These are phyloP conservation scores for Elaeagnus macrophylla DNA, from an alignment of 306 rosid species.

Conservation along the genomic window DNA sequence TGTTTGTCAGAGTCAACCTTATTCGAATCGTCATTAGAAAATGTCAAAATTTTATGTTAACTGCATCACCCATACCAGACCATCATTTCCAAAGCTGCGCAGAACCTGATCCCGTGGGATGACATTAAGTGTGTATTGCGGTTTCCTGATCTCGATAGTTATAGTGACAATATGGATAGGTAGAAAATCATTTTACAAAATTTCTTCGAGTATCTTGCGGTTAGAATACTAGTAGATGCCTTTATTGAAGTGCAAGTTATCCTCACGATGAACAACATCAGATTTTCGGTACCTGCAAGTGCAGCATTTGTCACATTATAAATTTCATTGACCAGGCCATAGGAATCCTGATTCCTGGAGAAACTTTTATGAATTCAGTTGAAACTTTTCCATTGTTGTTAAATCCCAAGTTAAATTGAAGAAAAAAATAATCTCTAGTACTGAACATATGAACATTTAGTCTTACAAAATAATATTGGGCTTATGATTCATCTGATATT, in stretches of 20 bases:
- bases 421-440: not conserved
- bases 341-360: not conserved
- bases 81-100: conserved; percentile 47
- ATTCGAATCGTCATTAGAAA: conserved; percentile 34
- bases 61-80: conserved; percentile 55
- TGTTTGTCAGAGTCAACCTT: conserved; percentile 36
- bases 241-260: conserved; percentile 44
- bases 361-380: too few relatives aligned
- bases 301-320: too few relatives aligned
- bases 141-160: conserved; percentile 57
- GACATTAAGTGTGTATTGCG: conserved; percentile 53
- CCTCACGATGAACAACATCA: conserved; percentile 66
- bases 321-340: too few relatives aligned
- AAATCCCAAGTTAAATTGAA: not conserved
- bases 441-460: not conserved
- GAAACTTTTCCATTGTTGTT: not conserved
- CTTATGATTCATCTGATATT: not conserved
- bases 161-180: conserved; percentile 33
- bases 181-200: conserved; percentile 37
- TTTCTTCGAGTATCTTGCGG: conserved; percentile 56
- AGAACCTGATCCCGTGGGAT: conserved; percentile 52
- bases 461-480: not conserved
- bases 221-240: conserved; percentile 55
- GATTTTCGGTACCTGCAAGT: conserved; percentile 76
- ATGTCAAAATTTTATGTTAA: conserved; percentile 55